phyloP scores from a whole-genome alignment of 495 filamentous ascomycete species.

The Xylaria grammica region DNA sequence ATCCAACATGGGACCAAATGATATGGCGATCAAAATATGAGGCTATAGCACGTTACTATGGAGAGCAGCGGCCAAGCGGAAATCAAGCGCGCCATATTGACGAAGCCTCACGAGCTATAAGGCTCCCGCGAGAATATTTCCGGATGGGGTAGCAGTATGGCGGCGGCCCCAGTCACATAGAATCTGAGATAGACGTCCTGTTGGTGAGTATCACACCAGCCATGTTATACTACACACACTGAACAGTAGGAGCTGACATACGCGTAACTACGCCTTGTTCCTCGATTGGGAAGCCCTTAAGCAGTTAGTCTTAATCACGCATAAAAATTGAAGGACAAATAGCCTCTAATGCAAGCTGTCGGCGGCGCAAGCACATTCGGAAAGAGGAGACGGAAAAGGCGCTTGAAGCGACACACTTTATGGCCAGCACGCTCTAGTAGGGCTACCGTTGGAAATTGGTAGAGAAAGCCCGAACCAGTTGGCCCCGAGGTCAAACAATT shows the following conservation, averaged over 20 bases:
- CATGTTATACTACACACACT: not conserved
- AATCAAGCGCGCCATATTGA: constrained; percentile 19
- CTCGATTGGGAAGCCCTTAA: constrained; percentile 43
- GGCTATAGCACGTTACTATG: constrained; percentile 35
- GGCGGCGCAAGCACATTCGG: not conserved
- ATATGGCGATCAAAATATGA: constrained; percentile 17
- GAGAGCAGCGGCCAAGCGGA: constrained; percentile 30
- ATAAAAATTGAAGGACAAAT: constrained; percentile 26
- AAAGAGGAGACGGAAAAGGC: not conserved
- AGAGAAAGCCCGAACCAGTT: not conserved
- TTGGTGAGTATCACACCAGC: constrained; percentile 27
- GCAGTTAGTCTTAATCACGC: constrained; percentile 26
- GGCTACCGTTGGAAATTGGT: not conserved
- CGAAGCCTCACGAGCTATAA: constrained; percentile 27
- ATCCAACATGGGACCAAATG: not conserved
- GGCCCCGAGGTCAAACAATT: too few relatives aligned
- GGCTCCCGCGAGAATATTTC: constrained; percentile 36
- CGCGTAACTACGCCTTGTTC: constrained; percentile 33
- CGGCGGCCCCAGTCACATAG: not conserved
- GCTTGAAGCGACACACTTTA: not conserved
- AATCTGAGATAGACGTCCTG: constrained; percentile 27
- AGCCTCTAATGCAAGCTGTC: not conserved
- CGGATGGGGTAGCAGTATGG: constrained; percentile 42
- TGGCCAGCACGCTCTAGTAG: not conserved
- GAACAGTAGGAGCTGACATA: not conserved